Evolutionary conservation across 176 grass and related monocot species (phyloP).

Genomic region (Oryza meyeriana): DNA sequence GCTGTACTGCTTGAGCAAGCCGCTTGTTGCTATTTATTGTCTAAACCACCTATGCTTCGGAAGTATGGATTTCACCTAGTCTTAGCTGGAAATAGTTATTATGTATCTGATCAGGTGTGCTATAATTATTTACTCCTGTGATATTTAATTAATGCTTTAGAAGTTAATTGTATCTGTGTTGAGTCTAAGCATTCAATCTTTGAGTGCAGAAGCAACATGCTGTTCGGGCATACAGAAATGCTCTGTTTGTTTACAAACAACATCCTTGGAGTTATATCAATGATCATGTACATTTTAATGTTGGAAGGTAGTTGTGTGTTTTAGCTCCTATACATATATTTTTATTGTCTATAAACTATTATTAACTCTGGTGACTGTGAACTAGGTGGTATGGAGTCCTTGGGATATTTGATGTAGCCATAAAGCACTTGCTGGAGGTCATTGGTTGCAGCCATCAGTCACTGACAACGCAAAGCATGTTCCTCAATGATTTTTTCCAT

Average conservation of each 20-base stretch:
- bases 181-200: constrained; percentile 26
- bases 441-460: constrained; percentile 94
- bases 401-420: constrained; percentile 86
- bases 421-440: constrained; percentile 95
- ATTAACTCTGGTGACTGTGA: constrained; percentile 23
- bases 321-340: constrained; percentile 24
- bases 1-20: constrained; percentile 98
- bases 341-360: constrained; percentile 13
- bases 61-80: constrained; percentile 99
- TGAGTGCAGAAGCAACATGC: constrained; percentile 87
- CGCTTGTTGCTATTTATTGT: constrained; percentile 77
- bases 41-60: constrained; percentile 81
- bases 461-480: constrained; percentile 67
- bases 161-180: constrained; percentile 15
- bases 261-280: constrained; percentile 98
- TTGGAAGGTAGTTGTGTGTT: constrained; percentile 71
- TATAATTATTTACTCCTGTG: constrained; percentile 19
- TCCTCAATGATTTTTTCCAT: constrained; percentile 88
- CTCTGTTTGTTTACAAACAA: constrained; percentile 87
- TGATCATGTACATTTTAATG: constrained; percentile 98
- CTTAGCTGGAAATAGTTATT: constrained; percentile 87
- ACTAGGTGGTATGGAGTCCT: constrained; percentile 94
- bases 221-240: constrained; percentile 85
- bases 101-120: constrained; percentile 79
- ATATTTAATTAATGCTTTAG: constrained; percentile 13